phyloP scores from a whole-genome alignment of 2,329 filamentous ascomycete species.

The Calonectria hongkongensis region DNA sequence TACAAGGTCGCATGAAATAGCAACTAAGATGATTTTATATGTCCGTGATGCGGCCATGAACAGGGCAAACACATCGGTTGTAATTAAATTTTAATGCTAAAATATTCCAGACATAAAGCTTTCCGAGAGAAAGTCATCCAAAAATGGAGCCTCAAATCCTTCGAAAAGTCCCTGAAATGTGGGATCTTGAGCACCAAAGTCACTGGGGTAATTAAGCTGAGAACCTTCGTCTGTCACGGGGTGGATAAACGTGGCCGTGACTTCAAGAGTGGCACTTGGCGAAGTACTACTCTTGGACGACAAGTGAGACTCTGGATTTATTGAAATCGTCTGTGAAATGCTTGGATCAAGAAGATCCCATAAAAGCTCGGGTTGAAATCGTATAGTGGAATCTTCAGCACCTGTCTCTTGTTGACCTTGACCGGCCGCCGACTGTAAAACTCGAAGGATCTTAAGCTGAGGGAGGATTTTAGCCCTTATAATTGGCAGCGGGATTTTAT shows the following conservation, averaged over 20 bases:
- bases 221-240: slow-evolving; percentile 38
- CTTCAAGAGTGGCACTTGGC: slow-evolving; percentile 48
- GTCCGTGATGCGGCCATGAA: not conserved
- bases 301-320: not conserved
- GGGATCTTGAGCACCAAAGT: slow-evolving; percentile 2
- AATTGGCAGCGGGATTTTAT: too few species aligned
- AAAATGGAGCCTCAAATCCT: slow-evolving; percentile 46
- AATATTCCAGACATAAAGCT: slow-evolving; percentile 38
- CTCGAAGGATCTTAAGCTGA: slow-evolving; percentile 44
- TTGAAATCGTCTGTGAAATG: slow-evolving; percentile 13
- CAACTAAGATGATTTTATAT: too few species aligned
- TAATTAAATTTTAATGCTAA: not conserved
- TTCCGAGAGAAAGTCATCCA: slow-evolving; percentile 52
- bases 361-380: slow-evolving; percentile 50
- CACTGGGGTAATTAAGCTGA: slow-evolving; percentile 12
- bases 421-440: slow-evolving; percentile 38
- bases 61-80: not conserved
- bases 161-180: slow-evolving; percentile 40
- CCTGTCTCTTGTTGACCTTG: slow-evolving; percentile 36
- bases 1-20: too few species aligned
- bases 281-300: not conserved
- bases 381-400: slow-evolving; percentile 30
- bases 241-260: slow-evolving; percentile 52
- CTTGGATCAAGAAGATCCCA: slow-evolving; percentile 50
- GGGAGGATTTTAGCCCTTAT: not conserved